phyloP scores from a whole-genome alignment of 805 yeast genomes.

The Tetrapisispora namnaoensis region DNA sequence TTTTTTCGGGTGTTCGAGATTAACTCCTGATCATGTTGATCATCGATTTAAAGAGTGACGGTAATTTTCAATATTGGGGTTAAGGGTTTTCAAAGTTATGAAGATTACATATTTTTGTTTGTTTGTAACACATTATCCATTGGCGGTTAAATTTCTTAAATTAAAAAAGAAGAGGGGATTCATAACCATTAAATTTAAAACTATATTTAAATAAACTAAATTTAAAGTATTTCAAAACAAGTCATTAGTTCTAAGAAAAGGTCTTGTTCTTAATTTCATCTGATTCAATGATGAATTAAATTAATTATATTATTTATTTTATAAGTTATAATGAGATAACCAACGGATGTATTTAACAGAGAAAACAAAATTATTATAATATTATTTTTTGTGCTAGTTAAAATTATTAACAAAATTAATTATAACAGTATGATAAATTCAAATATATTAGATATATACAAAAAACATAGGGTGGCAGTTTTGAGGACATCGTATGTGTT shows the following conservation, averaged over 20 bases:
- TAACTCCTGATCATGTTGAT: neutral
- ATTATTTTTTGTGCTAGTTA: too few species aligned
- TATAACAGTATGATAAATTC: neutral
- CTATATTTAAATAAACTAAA: neutral
- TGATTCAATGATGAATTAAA: too few species aligned
- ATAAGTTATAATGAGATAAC: too few species aligned
- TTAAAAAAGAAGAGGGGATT: too few species aligned
- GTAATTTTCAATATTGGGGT: neutral
- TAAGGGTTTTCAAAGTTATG: neutral
- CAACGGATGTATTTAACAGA: too few species aligned
- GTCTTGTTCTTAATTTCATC: too few species aligned
- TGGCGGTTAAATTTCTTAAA: neutral
- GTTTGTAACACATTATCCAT: neutral
- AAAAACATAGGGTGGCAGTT: slow-evolving; percentile 20
- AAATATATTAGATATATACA: slow-evolving; percentile 11
- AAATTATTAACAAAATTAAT: neutral
- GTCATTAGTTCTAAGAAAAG: too few species aligned
- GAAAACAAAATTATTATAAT: too few species aligned
- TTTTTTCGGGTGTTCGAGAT: neutral
- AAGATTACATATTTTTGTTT: too few species aligned
- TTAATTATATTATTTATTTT: too few species aligned
- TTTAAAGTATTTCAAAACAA: too few species aligned
- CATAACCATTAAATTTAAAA: neutral
- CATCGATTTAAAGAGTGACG: neutral
- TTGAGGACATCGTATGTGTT: slow-evolving; percentile 23